Base-by-base conservation (phyloP, 1,284 basidiomycete species). In the Neotropicomus parvogracilis region DNA sequence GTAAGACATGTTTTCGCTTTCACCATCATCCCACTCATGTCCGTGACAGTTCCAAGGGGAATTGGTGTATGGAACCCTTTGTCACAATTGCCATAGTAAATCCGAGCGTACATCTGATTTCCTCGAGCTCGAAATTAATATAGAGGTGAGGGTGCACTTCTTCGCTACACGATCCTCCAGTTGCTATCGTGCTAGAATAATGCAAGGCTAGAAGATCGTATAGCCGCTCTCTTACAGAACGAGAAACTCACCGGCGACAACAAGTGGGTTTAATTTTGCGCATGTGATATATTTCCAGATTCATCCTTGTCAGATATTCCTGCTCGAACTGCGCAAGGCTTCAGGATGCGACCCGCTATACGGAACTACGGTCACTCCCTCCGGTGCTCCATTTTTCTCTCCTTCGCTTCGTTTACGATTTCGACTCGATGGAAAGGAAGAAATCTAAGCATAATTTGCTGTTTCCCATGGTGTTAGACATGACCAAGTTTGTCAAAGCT, bases 331-430 rank as follows among this genome's bases (percentile, higher is more conserved):
- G 93, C 62, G 71, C 80, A 33, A 69, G 65, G 16, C 75, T 90
- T 5, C 83, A 85, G 63, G 80, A 89, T 51, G 94, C 94, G 1
- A 83, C 77, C 13, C 83, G 91, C 12, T 84, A 83, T 54, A 84
- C 80, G 1, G 75, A 83, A 58, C 68, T 92, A 11, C 75, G 74
- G 14, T 63, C 75, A 41, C 74, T 95, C 0, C 93, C 93, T 2
- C 90, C 90, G 0, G 84, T 91, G 3, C 75, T 97, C 1, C 90
- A 97, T 66, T 87, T 97, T 58, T 91, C 91, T 13, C 70, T 97
- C 38, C 77, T 94, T 46, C 87, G 94, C 16, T 97, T 97, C 66
- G 82, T 90, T 21, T 97, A 87, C 60, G 89, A 94, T 64, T 57
- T 85, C n/a, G 66, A 77, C 16, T 80, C 81, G 2, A 79, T 85